Percentiles rank a stretch among this genome's conserved stretches.
Conservation (phyloP, 345 rosid genomes). For the Eucalyptus tenuipes region DNA sequence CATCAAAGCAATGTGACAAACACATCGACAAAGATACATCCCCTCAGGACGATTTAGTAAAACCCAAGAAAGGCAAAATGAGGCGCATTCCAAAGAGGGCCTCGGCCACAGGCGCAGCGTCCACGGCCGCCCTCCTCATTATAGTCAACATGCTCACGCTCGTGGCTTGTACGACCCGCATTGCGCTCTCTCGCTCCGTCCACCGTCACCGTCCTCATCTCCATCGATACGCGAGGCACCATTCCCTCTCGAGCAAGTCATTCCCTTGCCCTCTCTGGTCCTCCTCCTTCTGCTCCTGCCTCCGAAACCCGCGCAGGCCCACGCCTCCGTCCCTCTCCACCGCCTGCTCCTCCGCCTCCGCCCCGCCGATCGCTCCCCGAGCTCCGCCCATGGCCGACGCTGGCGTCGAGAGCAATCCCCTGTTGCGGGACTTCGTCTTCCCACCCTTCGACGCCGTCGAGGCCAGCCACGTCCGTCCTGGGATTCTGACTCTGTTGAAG, state of each 20-base stretch:
- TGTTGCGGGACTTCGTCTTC: constrained; percentile 56
- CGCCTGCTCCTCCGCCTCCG: not conserved
- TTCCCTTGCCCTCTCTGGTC: constrained; percentile 10
- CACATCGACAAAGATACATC: not conserved
- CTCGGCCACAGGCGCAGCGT: not conserved
- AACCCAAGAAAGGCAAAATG: not conserved
- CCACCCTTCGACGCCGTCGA: constrained; percentile 67
- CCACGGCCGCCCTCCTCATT: not conserved
- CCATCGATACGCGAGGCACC: not conserved
- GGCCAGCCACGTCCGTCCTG: constrained; percentile 67
- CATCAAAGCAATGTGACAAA: not conserved
- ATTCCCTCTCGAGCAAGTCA: not conserved
- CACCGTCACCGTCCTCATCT: not conserved
- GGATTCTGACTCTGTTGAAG: constrained; percentile 53
- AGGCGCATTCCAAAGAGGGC: not conserved
- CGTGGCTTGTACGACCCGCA: not conserved
- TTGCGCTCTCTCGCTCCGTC: not conserved
- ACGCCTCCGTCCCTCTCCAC: not conserved
- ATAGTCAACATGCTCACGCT: not conserved
- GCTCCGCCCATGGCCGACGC: constrained; percentile 14
- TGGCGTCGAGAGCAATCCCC: constrained; percentile 41
- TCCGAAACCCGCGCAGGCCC: not conserved
- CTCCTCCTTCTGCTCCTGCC: constrained; percentile 9
- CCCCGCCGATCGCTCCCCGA: not conserved
- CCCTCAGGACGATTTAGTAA: not conserved